Base-by-base conservation (phyloP, 805 yeast species). In the Yarrowia divulgata region DNA sequence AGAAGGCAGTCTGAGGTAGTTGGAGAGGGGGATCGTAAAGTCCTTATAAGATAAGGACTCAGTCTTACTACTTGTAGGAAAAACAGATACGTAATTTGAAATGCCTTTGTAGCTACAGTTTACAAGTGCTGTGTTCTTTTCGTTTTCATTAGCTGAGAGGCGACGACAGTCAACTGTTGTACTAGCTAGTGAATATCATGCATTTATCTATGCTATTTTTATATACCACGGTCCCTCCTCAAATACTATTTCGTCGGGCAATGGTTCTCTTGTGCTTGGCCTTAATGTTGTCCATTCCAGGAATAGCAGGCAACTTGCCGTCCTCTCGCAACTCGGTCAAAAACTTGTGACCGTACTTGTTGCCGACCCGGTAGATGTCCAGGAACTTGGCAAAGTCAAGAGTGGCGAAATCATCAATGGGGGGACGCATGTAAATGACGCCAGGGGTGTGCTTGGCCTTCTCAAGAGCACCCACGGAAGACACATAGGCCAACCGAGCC, bases 391-490 rank as follows among this genome's bases (percentile, higher is more conserved):
- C 91, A 79, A 94, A 94, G 74, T 94, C 99, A 60, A 95, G 82
- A 0, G 98, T 95, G 0, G 93, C 97, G 77, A 88, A 94, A 71
- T 86, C 84, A 73, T 94, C 98, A 74, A 95, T 90, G 0, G 99
- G 99, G 4, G 99, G 99, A 57, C 99, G 84, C 72, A 93, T 81
- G 75, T 94, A 94, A 8, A 90, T 81, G 13, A 95, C 94, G 0
- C 97, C 97, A 0, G 92, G 90, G 0, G 93, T 89, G 37, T 77
- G 81, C 76, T 94, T 95, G 1, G 97, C 98, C 70, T 85, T 83
- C 74, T 94, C 97, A 62, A 95, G 80, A 0, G 98, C 98, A 79
- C 91, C 90, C 1, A 94, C 99, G 66, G 97, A 91, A 0, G 97
- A 91, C 48, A 94, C 99, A 77, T 95, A 94, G 0, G 98, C 97